Evolutionary conservation across 148 eudicot species (phyloP).

Genomic region (Hydrangea macrophylla): DNA sequence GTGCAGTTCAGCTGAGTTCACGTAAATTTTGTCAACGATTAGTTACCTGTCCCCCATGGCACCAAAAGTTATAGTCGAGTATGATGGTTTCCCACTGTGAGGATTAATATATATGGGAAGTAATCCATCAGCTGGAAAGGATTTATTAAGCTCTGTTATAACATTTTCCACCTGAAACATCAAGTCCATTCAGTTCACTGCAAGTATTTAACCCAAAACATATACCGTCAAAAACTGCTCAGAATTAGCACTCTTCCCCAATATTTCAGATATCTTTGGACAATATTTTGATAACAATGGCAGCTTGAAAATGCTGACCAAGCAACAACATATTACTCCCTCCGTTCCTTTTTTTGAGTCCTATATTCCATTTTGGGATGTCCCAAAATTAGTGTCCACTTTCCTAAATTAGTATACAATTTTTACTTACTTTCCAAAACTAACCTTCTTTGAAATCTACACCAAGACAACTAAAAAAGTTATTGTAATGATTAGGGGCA

Average conservation of each 20-base stretch:
- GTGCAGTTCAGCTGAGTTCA: constrained; percentile 12
- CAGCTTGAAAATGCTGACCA: neutral
- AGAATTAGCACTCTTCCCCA: constrained; percentile 1
- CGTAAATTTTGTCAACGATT: constrained; percentile 10
- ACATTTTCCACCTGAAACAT: constrained; percentile 77
- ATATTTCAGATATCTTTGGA: neutral
- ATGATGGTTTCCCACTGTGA: constrained; percentile 56
- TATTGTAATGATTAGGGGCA: no score
- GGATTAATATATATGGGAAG: constrained; percentile 88
- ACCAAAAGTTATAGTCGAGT: constrained; percentile 91
- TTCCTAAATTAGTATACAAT: no score
- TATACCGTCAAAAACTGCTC: neutral
- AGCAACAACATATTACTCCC: neutral
- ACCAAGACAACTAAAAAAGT: no score
- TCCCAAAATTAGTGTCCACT: no score
- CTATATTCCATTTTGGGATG: no score
- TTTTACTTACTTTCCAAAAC: no score
- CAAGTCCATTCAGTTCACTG: neutral
- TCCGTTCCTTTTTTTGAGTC: no score
- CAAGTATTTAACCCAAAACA: neutral
- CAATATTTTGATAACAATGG: neutral
- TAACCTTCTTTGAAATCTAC: no score
- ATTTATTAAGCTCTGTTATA: constrained; percentile 72
- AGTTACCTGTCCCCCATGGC: constrained; percentile 99
- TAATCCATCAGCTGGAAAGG: constrained; percentile 88